phyloP scores from a whole-genome alignment of 2,329 filamentous ascomycete genomes.

The Neurospora sp. region DNA sequence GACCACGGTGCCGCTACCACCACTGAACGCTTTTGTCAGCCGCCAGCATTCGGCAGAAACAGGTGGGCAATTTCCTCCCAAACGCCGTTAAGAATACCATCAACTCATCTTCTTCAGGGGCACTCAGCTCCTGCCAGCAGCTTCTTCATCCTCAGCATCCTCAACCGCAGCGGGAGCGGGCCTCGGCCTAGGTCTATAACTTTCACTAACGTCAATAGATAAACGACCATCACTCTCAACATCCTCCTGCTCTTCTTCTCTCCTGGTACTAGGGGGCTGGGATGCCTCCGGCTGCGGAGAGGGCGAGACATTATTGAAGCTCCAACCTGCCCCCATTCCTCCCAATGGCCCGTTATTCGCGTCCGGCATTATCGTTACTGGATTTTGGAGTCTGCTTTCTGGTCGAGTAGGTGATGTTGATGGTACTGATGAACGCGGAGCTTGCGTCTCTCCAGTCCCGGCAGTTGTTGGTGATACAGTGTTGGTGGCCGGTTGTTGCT shows the following conservation, averaged over 20 bases:
- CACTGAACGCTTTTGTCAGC: not conserved
- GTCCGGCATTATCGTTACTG: not conserved
- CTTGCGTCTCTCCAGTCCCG: not conserved
- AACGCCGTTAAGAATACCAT: not conserved
- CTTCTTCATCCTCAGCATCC: not conserved
- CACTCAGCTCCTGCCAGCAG: not conserved
- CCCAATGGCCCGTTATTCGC: not conserved
- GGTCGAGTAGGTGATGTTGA: not conserved
- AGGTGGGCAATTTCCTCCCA: not conserved
- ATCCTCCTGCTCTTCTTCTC: not conserved
- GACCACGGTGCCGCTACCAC: not conserved
- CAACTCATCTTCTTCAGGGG: not conserved
- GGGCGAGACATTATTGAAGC: not conserved
- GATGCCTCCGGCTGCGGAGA: not conserved
- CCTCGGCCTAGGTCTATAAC: not conserved
- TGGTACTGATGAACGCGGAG: not conserved
- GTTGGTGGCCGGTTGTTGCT: not conserved
- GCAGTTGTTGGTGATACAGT: not conserved
- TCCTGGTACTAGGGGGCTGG: not conserved
- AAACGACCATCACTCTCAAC: not conserved
- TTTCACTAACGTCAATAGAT: not conserved
- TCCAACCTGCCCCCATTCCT: not conserved
- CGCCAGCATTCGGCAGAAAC: not conserved
- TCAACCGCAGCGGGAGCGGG: not conserved
- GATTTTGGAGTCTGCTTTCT: not conserved